phyloP scores from a whole-genome alignment of 2,329 filamentous ascomycete species.

The Davidsoniella virescens region DNA sequence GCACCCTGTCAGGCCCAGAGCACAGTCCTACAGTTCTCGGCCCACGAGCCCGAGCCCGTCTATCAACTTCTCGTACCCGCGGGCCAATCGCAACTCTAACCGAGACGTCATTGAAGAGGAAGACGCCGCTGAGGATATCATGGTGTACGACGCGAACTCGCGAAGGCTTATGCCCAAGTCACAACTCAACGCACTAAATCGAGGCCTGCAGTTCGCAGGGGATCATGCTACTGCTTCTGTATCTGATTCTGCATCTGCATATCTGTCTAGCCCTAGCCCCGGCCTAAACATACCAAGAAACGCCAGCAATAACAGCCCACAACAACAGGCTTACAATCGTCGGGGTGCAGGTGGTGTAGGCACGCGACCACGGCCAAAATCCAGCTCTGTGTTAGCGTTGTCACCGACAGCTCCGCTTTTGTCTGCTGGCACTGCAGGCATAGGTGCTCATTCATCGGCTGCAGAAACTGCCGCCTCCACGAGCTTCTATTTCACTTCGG shows the following conservation, averaged over 20 bases:
- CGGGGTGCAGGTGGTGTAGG: neutral
- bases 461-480: too few relatives aligned
- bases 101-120: constrained; percentile 18
- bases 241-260: constrained; percentile 21
- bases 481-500: too few relatives aligned
- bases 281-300: neutral
- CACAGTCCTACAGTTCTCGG: constrained; percentile 25
- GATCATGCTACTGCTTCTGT: constrained; percentile 26
- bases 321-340: neutral
- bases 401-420: neutral
- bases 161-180: constrained; percentile 40
- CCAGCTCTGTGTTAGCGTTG: neutral
- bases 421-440: neutral
- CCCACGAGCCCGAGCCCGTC: constrained; percentile 34
- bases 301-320: neutral
- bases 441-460: too few relatives aligned
- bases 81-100: constrained; percentile 25
- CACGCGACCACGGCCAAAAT: constrained; percentile 6
- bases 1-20: constrained; percentile 25
- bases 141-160: constrained; percentile 52
- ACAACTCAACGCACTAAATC: constrained; percentile 8
- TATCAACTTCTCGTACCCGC: constrained; percentile 44
- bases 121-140: constrained; percentile 21
- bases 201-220: constrained; percentile 6
- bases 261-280: neutral